phyloP scores from a whole-genome alignment of 345 rosid species.

The Euclidium syriacum region DNA sequence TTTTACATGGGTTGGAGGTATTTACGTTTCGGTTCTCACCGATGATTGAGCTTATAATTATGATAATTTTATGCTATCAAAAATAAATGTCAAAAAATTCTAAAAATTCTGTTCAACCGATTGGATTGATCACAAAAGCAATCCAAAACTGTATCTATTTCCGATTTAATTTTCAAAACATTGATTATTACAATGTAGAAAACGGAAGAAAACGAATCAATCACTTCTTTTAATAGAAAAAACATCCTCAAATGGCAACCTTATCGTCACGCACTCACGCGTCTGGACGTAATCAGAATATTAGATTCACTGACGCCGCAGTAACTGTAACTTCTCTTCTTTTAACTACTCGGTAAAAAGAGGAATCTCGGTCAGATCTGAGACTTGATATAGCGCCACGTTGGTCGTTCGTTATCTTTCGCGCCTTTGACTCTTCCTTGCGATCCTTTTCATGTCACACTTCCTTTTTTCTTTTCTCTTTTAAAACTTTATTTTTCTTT shows the following conservation, averaged over 20 bases:
- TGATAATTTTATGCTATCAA: too few species aligned
- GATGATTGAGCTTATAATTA: too few species aligned
- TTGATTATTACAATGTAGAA: too few species aligned
- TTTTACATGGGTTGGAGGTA: too few species aligned
- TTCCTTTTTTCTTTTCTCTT: slow-evolving; percentile 1
- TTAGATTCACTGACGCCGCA: not conserved
- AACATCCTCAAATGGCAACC: not conserved
- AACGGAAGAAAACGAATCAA: too few species aligned
- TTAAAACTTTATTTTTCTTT: not conserved
- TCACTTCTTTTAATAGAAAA: too few species aligned
- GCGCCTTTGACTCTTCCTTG: slow-evolving; percentile 33
- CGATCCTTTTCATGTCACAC: slow-evolving; percentile 19
- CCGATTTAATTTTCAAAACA: too few species aligned
- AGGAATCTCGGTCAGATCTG: slow-evolving; percentile 19
- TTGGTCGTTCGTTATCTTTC: slow-evolving; percentile 21
- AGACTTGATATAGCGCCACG: slow-evolving; percentile 29
- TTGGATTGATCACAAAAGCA: too few species aligned
- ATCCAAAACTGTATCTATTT: too few species aligned
- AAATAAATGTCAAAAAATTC: too few species aligned
- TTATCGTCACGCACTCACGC: slow-evolving; percentile 5
- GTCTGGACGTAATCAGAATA: slow-evolving; percentile 6
- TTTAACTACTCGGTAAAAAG: slow-evolving; percentile 2
- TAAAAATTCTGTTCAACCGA: too few species aligned
- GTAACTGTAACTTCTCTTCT: not conserved
- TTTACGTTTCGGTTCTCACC: too few species aligned